phyloP scores from a whole-genome alignment of 2,329 filamentous ascomycete species.

The Davidsoniella australis region DNA sequence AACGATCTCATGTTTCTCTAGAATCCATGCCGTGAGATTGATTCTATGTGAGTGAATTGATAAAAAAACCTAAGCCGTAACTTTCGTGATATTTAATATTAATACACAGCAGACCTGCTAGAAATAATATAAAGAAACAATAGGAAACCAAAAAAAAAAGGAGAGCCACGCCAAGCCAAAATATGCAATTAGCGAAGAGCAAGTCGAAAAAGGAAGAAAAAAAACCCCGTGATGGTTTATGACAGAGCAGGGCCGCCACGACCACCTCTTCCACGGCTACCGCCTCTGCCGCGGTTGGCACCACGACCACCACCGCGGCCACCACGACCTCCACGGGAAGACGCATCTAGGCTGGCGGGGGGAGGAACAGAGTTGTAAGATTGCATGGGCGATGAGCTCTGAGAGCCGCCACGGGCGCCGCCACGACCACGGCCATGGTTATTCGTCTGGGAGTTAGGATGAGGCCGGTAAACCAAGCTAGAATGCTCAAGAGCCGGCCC shows the following conservation, averaged over 20 bases:
- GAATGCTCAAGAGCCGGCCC: slow-evolving; percentile 11
- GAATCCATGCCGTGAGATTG: no score
- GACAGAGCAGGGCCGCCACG: slow-evolving; percentile 17
- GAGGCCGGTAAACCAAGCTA: slow-evolving; percentile 12
- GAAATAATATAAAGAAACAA: no score
- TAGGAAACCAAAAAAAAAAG: no score
- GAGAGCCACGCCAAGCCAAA: no score
- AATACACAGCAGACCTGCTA: no score
- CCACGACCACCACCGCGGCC: slow-evolving; percentile 18
- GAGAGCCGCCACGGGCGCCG: slow-evolving; percentile 13
- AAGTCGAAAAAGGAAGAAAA: not conserved
- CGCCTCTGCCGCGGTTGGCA: slow-evolving; percentile 22
- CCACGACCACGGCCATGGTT: slow-evolving; percentile 17
- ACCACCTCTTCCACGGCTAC: slow-evolving; percentile 21
- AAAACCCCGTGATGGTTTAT: not conserved
- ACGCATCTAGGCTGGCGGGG: slow-evolving; percentile 35
- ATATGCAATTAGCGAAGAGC: not conserved
- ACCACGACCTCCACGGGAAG: slow-evolving; percentile 24
- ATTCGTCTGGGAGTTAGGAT: slow-evolving; percentile 7
- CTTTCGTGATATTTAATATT: no score
- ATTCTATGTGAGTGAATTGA: no score
- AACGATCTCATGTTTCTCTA: no score
- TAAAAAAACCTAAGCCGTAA: no score
- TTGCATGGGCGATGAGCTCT: slow-evolving; percentile 1
- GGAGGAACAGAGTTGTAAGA: slow-evolving; percentile 42